Base-by-base conservation (phyloP, 1,139 yeast genomes). In the Yarrowia galli region DNA sequence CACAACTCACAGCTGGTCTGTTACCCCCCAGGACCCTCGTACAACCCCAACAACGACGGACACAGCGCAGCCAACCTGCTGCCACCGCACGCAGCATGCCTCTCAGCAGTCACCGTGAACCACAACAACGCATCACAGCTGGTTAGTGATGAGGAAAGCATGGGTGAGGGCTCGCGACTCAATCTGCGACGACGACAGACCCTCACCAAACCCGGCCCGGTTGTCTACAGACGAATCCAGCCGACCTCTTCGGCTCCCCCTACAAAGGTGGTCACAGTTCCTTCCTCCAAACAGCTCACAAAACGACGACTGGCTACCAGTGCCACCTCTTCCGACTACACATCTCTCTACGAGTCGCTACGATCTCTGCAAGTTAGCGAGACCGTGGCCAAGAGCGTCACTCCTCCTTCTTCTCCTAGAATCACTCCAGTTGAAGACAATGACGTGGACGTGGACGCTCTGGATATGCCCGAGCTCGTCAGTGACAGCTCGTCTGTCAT, bases 1-100 rank as follows among this genome's bases (percentile, higher is more conserved):
- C 81, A 79, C 69, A 81, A 79, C 71, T 74, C 76, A 10, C 81
- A 78, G 72, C 73, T 79, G 28, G 75, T 75, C 23, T 35, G 60
- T 23, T 45, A 68, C 67, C 48, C 70, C 68, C 20, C 71, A 68
- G 65, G 72, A 70, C 48, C 58, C 35, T 28, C 68, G 51, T 42
- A 67, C 67, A 58, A 58, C 28, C 69, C 69, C 45, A 63, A 68
- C 49, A 67, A 64, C 18, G 69, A 68, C 25, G 68, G 70, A 20
- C 69, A 68, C 43, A 56, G 69, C n/a, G 68, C 71, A 16, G 71
- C 72, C 28, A 69, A 71, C 42, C 60, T 53, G 43, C 71, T 72
- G 10, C 70, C 72, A 54, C 70, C 74, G 18, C 69, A 71, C 20
- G 67, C 72, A 15, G 71, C 71, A 2, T 70, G 73, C 16, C 68